Percentiles rank a stretch among this genome's conserved stretches.
Evolutionary conservation across 1,284 basidiomycete species (phyloP).

Genomic region (Boletus hoseneyae): DNA sequence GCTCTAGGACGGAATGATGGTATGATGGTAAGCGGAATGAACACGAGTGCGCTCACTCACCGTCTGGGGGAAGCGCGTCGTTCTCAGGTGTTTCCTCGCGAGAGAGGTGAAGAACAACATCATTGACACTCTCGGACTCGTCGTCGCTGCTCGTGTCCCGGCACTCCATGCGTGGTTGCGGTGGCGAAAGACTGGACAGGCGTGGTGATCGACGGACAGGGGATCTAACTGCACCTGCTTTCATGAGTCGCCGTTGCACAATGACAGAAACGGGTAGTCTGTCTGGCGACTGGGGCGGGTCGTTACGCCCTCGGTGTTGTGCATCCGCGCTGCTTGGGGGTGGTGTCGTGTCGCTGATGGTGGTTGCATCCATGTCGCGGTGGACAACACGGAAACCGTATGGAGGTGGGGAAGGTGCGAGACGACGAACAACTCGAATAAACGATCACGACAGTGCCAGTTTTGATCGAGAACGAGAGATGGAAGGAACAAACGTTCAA

Average conservation of each 20-base stretch:
- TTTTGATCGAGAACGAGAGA: conserved; percentile 15
- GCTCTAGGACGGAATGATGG: conserved; percentile 41
- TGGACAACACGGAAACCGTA: background rate
- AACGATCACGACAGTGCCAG: background rate
- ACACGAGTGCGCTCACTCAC: conserved; percentile 33
- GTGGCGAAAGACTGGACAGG: conserved; percentile 39
- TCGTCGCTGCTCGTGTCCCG: conserved; percentile 23
- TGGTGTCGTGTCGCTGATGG: conserved; percentile 12
- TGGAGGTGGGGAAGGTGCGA: background rate
- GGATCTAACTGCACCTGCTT: conserved; percentile 28
- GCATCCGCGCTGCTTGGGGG: conserved; percentile 37
- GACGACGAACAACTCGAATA: background rate
- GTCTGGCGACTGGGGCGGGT: conserved; percentile 54
- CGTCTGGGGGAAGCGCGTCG: conserved; percentile 39
- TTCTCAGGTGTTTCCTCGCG: conserved; percentile 46
- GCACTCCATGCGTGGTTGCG: conserved; percentile 21
- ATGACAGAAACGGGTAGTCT: conserved; percentile 40
- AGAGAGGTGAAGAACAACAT: conserved; percentile 32
- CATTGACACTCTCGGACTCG: conserved; percentile 31
- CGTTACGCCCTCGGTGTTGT: conserved; percentile 47
- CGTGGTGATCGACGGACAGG: conserved; percentile 52
- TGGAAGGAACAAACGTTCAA: conserved; percentile 12
- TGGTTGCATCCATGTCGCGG: conserved; percentile 23
- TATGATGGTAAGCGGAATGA: conserved; percentile 6
- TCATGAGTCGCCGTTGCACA: conserved; percentile 31